These are phyloP conservation scores for Tulasnella sp. DNA, from an alignment of 768 basidiomycete species.

Conservation along the genomic window DNA sequence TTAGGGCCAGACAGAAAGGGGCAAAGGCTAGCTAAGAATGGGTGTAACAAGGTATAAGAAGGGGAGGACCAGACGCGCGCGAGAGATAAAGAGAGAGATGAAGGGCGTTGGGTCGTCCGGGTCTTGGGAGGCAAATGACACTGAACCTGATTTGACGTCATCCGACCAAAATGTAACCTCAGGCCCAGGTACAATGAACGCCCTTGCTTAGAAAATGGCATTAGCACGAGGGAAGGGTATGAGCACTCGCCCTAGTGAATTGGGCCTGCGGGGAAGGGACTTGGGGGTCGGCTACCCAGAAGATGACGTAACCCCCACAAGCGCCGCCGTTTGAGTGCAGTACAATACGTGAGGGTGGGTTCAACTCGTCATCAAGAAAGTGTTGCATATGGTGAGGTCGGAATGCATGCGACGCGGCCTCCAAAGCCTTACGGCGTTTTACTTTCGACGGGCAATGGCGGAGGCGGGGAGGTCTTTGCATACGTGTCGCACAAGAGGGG, in stretches of 20 bases:
- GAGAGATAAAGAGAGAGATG: neutral
- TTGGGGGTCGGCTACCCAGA: neutral
- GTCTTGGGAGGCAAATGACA: too few relatives aligned
- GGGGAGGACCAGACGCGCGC: too few relatives aligned
- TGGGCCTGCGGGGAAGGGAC: neutral
- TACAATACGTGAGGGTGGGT: neutral
- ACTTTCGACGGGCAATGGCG: neutral
- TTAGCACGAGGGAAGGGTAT: neutral
- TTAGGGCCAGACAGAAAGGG: too few relatives aligned
- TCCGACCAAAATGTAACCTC: neutral
- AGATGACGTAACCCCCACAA: neutral
- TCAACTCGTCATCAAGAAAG: neutral
- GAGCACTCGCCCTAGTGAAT: neutral
- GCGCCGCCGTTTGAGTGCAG: neutral
- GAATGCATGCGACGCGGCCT: neutral
- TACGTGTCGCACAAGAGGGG: too few relatives aligned
- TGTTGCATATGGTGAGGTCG: neutral
- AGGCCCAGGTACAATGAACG: neutral
- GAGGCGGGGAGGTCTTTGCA: neutral
- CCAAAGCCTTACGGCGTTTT: neutral
- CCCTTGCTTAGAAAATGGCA: neutral
- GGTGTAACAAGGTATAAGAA: constrained; percentile 6
- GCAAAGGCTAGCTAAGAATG: too few relatives aligned
- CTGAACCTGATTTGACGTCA: neutral
- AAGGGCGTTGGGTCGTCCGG: neutral